Percentiles rank a stretch among this genome's conserved stretches.
Evolutionary conservation across 139 green algal genomes (phyloP).

Genomic region (Nannochloris sp.): DNA sequence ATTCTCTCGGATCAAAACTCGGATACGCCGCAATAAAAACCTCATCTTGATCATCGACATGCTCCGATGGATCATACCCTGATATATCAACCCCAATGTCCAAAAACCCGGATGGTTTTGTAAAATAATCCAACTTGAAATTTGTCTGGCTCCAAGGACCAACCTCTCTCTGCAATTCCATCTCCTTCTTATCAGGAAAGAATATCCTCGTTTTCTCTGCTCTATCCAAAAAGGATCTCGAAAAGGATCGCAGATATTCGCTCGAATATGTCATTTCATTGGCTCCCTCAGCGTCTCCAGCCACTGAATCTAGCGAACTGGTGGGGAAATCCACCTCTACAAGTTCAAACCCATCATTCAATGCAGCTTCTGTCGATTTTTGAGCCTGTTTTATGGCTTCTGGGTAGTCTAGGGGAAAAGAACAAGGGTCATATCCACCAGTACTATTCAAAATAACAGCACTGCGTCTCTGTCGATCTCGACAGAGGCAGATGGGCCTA

Average conservation of each 20-base stretch:
- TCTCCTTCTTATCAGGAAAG: slow-evolving; percentile 54
- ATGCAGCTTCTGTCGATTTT: slow-evolving; percentile 30
- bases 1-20: slow-evolving; percentile 60
- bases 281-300: slow-evolving; percentile 55
- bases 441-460: neutral
- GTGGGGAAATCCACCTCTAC: slow-evolving; percentile 60
- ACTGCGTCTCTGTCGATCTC: neutral
- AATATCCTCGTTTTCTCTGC: slow-evolving; percentile 51
- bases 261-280: slow-evolving; percentile 56
- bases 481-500: too few species aligned
- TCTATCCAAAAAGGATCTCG: slow-evolving; percentile 29
- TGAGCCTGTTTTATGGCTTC: slow-evolving; percentile 45
- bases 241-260: slow-evolving; percentile 46
- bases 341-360: slow-evolving; percentile 38
- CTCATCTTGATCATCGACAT: slow-evolving; percentile 39
- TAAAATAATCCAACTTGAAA: slow-evolving; percentile 71
- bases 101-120: slow-evolving; percentile 38
- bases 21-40: slow-evolving; percentile 69
- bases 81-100: slow-evolving; percentile 43
- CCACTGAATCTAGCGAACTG: slow-evolving; percentile 24
- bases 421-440: neutral
- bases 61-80: slow-evolving; percentile 26
- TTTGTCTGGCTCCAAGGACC: slow-evolving; percentile 26
- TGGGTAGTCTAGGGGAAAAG: slow-evolving; percentile 29
- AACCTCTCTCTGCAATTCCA: slow-evolving; percentile 43